Conservation (phyloP, 1,139 yeast species). For the Geotrichum candidum region DNA sequence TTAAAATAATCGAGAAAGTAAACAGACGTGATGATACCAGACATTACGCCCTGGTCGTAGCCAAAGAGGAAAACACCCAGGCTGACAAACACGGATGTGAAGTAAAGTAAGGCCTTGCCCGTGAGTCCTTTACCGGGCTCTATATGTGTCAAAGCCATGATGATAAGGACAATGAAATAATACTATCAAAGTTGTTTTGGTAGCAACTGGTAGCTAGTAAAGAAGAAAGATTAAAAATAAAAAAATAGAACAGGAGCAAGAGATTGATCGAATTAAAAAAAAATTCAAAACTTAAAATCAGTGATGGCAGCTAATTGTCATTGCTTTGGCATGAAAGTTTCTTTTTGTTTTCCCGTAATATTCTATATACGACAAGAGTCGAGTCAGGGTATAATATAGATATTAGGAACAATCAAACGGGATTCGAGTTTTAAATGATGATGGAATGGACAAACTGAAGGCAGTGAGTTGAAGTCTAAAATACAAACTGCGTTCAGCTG, state of each 20-base stretch:
- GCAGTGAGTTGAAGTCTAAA: too few species aligned
- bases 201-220: not conserved
- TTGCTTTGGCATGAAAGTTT: too few species aligned
- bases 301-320: too few species aligned
- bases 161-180: not conserved
- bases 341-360: too few species aligned
- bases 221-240: not conserved
- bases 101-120: conserved; percentile 45
- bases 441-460: too few species aligned
- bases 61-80: conserved; percentile 83
- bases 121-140: conserved; percentile 24
- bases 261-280: not conserved
- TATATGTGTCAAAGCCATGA: not conserved
- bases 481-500: too few species aligned
- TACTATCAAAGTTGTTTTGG: not conserved
- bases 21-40: conserved; percentile 65
- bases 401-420: too few species aligned
- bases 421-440: too few species aligned
- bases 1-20: conserved; percentile 68
- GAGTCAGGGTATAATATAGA: too few species aligned
- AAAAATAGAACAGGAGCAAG: not conserved
- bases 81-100: conserved; percentile 76
- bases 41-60: conserved; percentile 89
- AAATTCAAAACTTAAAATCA: not conserved
- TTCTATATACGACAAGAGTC: too few species aligned